These are phyloP conservation scores for Tremellales sp. DNA, from an alignment of 1,284 basidiomycete genomes.

Conservation along the genomic window DNA sequence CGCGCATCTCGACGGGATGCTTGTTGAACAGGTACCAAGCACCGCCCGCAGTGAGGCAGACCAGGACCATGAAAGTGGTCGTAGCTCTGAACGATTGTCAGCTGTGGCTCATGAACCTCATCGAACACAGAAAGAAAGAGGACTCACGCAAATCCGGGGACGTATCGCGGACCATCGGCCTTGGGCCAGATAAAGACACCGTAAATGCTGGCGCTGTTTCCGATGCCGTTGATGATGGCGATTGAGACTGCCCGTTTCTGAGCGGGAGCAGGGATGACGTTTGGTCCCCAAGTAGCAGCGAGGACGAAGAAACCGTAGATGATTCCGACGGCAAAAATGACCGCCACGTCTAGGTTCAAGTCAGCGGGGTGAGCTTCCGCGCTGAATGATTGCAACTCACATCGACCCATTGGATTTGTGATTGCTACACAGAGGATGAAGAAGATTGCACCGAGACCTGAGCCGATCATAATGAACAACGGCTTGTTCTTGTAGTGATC, in stretches of 20 bases:
- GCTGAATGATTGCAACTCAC: constrained; percentile 2
- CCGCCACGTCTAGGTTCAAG: too few species aligned
- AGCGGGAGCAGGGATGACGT: constrained; percentile 28
- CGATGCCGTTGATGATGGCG: constrained; percentile 33
- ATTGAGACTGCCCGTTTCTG: constrained; percentile 40
- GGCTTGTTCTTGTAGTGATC: constrained; percentile 49
- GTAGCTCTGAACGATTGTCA: constrained; percentile 50
- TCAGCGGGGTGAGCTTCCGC: too few species aligned
- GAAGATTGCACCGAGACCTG: constrained; percentile 33
- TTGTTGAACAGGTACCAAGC: constrained; percentile 43
- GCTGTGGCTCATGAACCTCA: too few species aligned
- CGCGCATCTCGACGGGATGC: constrained; percentile 31
- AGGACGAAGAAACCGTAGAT: constrained; percentile 45
- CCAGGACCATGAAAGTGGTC: constrained; percentile 41
- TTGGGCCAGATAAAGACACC: constrained; percentile 47
- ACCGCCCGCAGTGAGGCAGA: constrained; percentile 43
- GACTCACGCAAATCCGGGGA: constrained; percentile 25
- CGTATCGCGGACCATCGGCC: constrained; percentile 37
- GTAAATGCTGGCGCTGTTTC: constrained; percentile 44
- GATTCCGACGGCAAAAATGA: constrained; percentile 46
- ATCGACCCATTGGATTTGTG: constrained; percentile 45
- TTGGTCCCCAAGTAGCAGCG: constrained; percentile 39
- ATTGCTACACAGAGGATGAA: constrained; percentile 49
- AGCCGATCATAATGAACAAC: constrained; percentile 41
- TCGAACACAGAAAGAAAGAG: too few species aligned